phyloP scores from a whole-genome alignment of 768 basidiomycete species.

The Tulasnella sp. region DNA sequence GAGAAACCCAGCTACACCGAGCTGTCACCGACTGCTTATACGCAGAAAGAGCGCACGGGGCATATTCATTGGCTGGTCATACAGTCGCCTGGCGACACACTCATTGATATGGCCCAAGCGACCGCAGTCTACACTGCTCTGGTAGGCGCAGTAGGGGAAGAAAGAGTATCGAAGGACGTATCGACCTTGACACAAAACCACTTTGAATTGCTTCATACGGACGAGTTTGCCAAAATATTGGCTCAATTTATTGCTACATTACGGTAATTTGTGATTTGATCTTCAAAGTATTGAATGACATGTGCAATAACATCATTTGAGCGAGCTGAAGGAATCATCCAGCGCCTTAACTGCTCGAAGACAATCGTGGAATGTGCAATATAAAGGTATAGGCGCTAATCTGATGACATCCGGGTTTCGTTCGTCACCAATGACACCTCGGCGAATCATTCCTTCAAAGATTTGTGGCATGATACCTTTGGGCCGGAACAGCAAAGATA shows the following conservation, averaged over 20 bases:
- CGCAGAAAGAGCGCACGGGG: constrained; percentile 17
- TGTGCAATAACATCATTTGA: not conserved
- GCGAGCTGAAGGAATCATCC: constrained; percentile 29
- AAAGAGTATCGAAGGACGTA: constrained; percentile 26
- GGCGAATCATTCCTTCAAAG: constrained; percentile 41
- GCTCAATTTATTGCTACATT: too few relatives aligned
- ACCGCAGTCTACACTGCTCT: constrained; percentile 46
- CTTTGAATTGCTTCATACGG: constrained; percentile 35
- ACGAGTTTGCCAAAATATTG: too few relatives aligned
- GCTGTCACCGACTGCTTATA: constrained; percentile 35
- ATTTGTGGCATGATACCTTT: constrained; percentile 57
- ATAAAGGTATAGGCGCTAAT: constrained; percentile 73
- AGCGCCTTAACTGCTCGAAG: constrained; percentile 52
- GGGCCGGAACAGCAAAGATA: constrained; percentile 69
- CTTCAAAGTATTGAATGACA: not conserved
- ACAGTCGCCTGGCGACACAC: constrained; percentile 59
- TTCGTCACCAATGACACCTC: constrained; percentile 86
- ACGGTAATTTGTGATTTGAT: not conserved
- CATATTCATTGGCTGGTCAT: constrained; percentile 54
- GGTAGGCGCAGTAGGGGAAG: constrained; percentile 25
- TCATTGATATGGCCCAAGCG: constrained; percentile 53
- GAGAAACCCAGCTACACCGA: constrained; percentile 33
- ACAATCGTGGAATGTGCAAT: constrained; percentile 71
- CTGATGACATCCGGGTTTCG: constrained; percentile 86
- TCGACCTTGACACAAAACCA: constrained; percentile 39